Evolutionary conservation across 83 land plant genomes (phyloP), one percentile per base, ranked within the genome.

Genomic region (Picea engelmannii): DNA sequence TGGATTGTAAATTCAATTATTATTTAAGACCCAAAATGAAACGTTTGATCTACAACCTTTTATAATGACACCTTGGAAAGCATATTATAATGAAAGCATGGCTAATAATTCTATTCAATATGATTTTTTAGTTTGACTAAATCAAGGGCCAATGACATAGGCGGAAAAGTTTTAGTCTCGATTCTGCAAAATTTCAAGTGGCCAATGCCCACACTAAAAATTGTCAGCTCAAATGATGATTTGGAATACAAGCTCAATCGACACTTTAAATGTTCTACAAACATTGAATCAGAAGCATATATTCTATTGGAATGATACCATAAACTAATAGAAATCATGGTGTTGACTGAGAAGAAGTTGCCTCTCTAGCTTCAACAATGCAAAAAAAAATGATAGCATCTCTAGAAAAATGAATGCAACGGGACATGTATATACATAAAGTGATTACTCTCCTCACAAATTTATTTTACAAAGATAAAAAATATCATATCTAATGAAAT

Each of bases 281-380:
- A 83, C 31, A 85, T 81, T 80, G 90, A 91, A 66, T 81, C 78
- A 42, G 93, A 88, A 75, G 88, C 81, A 18, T 27, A 58, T 38
- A 1, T 70, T 70, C 17, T 70, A 42, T 40, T 20, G 11, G 31
- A 40, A 40, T 6, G 20, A 70, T 9, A 70, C 18, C 75, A 70
- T 7, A 40, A 42, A 42, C 44, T 6, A 42, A 6, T 6, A 42
- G 6, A 42, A 42, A 42, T 42, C 8, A 25, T 40, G 16, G 47
- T 20, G 1, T 70, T 2, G 3, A 17, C 0, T 38, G 1, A 70
- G 3, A 17, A 18, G 4, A 76, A 24, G 23, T 16, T 76, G 15
- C 78, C 61, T 25, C 0, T 25, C 35, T 52, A 59, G 78, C 78
- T 76, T 58, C 78, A 76, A 21, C 25, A 55, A 58, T 55, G 78